A percentile compares a stretch with the other conserved stretches of the same genome.
Conservation (phyloP, 805 yeast species). For the Yarrowia deformans region DNA sequence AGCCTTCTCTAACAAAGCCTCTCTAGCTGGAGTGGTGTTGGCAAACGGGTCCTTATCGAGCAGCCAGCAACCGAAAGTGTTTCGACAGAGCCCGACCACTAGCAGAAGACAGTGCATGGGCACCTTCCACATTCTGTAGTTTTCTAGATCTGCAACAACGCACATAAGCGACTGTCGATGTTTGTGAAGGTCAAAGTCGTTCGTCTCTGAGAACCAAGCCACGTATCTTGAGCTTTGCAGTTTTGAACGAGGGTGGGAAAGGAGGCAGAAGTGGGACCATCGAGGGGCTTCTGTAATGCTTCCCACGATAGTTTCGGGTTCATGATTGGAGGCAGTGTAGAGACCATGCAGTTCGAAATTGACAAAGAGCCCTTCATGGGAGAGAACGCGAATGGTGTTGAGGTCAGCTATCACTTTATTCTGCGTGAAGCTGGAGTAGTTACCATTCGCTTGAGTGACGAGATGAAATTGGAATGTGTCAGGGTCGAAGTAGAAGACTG, state of each 20-base stretch:
- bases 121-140: conserved; percentile 3
- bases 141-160: not conserved
- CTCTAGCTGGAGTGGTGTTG: not conserved
- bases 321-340: not conserved
- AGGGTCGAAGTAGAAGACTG: conserved; percentile 2
- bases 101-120: conserved; percentile 8
- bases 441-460: not conserved
- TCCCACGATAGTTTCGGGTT: not conserved
- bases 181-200: conserved; percentile 1
- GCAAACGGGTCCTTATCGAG: conserved; percentile 1
- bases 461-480: not conserved
- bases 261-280: not conserved
- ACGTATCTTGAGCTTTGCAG: conserved; percentile 13
- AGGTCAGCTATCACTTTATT: conserved; percentile 4
- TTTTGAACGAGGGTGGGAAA: conserved; percentile 4
- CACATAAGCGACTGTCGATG: conserved; percentile 11
- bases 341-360: conserved; percentile 9
- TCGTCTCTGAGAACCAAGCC: conserved; percentile 5
- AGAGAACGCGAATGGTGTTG: not conserved
- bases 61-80: conserved; percentile 10
- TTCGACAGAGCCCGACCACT: not conserved
- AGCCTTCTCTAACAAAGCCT: not conserved
- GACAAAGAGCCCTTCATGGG: conserved; percentile 1
- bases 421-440: not conserved
- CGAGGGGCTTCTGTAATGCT: not conserved